Evolutionary conservation across 805 yeast genomes (phyloP), one percentile per base, ranked within the genome.

Genomic region (Tetrapisispora fleetii): DNA sequence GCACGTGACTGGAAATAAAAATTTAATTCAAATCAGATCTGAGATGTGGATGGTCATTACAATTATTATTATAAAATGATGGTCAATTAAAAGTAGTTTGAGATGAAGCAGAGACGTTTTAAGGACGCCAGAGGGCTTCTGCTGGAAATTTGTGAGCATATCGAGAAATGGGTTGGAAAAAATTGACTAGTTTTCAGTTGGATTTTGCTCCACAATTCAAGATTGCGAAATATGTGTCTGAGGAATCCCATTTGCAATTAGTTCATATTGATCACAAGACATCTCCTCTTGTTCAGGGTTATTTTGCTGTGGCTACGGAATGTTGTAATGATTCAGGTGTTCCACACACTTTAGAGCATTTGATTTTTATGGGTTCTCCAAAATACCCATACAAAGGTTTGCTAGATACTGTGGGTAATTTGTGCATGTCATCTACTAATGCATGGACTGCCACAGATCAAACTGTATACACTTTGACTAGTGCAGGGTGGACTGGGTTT

Each of bases 361-460:
- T 93, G 64, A 76, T 91, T 36, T 93, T 93, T 65, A 86, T 89
- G 95, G 99, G 99, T 1, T 86, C 96, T 2, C 73, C 82, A 54
- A 80, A 81, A 50, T 86, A 80, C 58, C 98, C 98, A 0, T 91
- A 83, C 65, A 91, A 91, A 65, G 98, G 99, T 9, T 71, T 90
- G 44, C 70, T 93, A 43, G 99, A 93, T 60, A 81, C 81, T 11
- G 74, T 90, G 46, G 95, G 97, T 6, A 87, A 88, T 60, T 68
- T 85, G 49, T 81, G 88, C 52, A 85, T 83, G 66, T 84, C 96
- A 1, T 74, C 80, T 5, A 93, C 98, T 0, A 93, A 93, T 61
- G 99, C 99, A 0, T 90, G 96, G 96, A 93, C 99, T 0, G 88
- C 84, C 0, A 87, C 93, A 4, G 98, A 93, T 67, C 95, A 87